Evolutionary conservation across 2,329 filamentous ascomycete species (phyloP).

Genomic region (Colletotrichum orchidophilum): DNA sequence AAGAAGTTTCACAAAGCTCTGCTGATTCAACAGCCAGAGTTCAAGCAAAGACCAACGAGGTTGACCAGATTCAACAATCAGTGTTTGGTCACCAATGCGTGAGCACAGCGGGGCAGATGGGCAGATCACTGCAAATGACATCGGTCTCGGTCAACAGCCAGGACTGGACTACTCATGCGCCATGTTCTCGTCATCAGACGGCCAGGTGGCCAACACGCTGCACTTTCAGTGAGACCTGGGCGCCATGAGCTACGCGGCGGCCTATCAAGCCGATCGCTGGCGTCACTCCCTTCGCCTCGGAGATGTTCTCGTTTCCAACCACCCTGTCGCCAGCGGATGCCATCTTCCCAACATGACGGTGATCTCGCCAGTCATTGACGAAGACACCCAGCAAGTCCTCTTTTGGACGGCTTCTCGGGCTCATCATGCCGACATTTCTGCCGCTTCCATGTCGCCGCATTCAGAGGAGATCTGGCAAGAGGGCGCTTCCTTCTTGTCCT

Average conservation of each 20-base stretch:
- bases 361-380: slow-evolving; percentile 78
- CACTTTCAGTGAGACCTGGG: slow-evolving; percentile 84
- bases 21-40: not conserved
- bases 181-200: slow-evolving; percentile 78
- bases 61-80: not conserved
- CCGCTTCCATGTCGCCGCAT: slow-evolving; percentile 82
- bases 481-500: slow-evolving; percentile 69
- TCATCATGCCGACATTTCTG: slow-evolving; percentile 85
- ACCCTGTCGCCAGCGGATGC: slow-evolving; percentile 84
- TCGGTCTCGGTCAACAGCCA: not conserved
- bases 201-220: slow-evolving; percentile 80
- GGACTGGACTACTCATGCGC: slow-evolving; percentile 69
- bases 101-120: slow-evolving; percentile 48
- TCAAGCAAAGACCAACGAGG: not conserved
- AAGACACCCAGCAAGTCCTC: slow-evolving; percentile 68
- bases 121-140: slow-evolving; percentile 69
- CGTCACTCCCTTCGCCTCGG: slow-evolving; percentile 78
- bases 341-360: slow-evolving; percentile 86
- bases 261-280: slow-evolving; percentile 82
- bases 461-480: slow-evolving; percentile 71
- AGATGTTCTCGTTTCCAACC: slow-evolving; percentile 84
- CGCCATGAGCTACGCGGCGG: slow-evolving; percentile 85
- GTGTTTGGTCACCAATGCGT: not conserved
- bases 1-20: not conserved
- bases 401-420: slow-evolving; percentile 84